These are phyloP conservation scores for Diaporthe destruens DNA, from an alignment of 2,329 filamentous ascomycete genomes.

Conservation along the genomic window DNA sequence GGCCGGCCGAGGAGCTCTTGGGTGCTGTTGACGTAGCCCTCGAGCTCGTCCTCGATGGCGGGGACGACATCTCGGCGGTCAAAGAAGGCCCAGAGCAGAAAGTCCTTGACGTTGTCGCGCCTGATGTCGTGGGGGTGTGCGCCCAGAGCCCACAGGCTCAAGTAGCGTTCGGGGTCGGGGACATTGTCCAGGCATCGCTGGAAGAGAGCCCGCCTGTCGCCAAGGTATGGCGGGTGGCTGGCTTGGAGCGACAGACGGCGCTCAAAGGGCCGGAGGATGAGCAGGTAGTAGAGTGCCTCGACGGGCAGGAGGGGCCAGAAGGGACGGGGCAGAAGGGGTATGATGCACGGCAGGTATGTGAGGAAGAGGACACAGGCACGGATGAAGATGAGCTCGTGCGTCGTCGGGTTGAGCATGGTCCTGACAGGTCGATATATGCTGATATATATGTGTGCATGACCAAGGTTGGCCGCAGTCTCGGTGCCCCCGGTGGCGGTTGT, in stretches of 20 bases:
- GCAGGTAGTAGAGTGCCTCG: slow-evolving; percentile 58
- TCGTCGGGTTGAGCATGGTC: slow-evolving; percentile 40
- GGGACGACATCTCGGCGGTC: slow-evolving; percentile 52
- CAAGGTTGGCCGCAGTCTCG: not conserved
- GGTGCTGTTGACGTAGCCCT: slow-evolving; percentile 62
- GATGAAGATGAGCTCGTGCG: slow-evolving; percentile 58
- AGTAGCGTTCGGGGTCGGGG: slow-evolving; percentile 66
- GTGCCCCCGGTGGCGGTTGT: not conserved
- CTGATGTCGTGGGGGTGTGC: slow-evolving; percentile 68
- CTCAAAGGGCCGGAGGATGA: slow-evolving; percentile 59
- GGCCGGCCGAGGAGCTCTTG: slow-evolving; percentile 65
- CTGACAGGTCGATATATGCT: too few species aligned
- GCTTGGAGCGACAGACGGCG: slow-evolving; percentile 54
- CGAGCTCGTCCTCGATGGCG: slow-evolving; percentile 57
- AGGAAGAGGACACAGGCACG: slow-evolving; percentile 56
- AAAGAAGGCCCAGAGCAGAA: slow-evolving; percentile 77
- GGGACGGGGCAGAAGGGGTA: slow-evolving; percentile 36
- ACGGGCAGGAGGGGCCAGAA: slow-evolving; percentile 50
- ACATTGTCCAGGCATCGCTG: slow-evolving; percentile 67
- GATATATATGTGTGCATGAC: too few species aligned
- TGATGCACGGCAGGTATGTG: slow-evolving; percentile 31
- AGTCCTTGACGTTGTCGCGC: slow-evolving; percentile 77
- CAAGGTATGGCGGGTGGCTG: slow-evolving; percentile 57
- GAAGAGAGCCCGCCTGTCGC: slow-evolving; percentile 67
- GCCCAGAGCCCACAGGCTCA: slow-evolving; percentile 76